Evolutionary conservation across 1,284 basidiomycete genomes (phyloP).

Genomic region (Xerocomus amazonicus): DNA sequence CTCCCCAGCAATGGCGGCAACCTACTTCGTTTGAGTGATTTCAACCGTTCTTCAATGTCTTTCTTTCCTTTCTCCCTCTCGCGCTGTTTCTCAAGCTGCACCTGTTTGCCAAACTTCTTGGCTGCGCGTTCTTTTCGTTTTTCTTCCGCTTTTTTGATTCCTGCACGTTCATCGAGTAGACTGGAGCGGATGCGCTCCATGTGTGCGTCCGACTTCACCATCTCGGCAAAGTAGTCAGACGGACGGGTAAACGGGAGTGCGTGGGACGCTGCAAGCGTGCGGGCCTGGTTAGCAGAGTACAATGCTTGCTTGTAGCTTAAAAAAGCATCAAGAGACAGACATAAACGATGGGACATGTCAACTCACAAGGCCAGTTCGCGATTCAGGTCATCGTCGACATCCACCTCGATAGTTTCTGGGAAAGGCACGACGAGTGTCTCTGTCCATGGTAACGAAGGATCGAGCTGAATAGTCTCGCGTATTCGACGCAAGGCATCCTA

Average conservation of each 20-base stretch:
- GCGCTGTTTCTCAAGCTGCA: slow-evolving; percentile 83
- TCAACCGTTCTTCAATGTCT: slow-evolving; percentile 80
- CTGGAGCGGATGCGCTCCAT: slow-evolving; percentile 96
- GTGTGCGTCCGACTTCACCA: slow-evolving; percentile 97
- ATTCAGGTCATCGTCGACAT: slow-evolving; percentile 86
- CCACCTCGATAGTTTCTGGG: slow-evolving; percentile 71
- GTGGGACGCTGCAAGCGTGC: slow-evolving; percentile 68
- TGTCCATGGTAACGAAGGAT: slow-evolving; percentile 77
- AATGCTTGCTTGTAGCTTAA: slow-evolving; percentile 93
- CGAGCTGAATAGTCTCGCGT: slow-evolving; percentile 73
- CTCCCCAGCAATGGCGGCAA: background rate
- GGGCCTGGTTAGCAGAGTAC: slow-evolving; percentile 75
- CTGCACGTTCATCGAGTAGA: slow-evolving; percentile 84
- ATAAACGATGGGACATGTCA: background rate
- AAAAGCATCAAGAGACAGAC: background rate
- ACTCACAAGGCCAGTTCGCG: slow-evolving; percentile 91
- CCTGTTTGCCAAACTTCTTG: slow-evolving; percentile 98
- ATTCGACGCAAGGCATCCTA: slow-evolving; percentile 82
- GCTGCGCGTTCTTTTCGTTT: slow-evolving; percentile 91
- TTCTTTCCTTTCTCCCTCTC: slow-evolving; percentile 75
- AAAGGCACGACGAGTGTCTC: slow-evolving; percentile 79
- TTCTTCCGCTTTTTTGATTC: slow-evolving; percentile 89
- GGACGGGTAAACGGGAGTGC: slow-evolving; percentile 90
- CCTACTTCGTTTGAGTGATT: slow-evolving; percentile 83
- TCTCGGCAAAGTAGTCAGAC: slow-evolving; percentile 95